Percentiles rank a stretch among this genome's conserved stretches.
Conservation (phyloP, 331 rosid species). For the Erythrophleum ivorense region DNA sequence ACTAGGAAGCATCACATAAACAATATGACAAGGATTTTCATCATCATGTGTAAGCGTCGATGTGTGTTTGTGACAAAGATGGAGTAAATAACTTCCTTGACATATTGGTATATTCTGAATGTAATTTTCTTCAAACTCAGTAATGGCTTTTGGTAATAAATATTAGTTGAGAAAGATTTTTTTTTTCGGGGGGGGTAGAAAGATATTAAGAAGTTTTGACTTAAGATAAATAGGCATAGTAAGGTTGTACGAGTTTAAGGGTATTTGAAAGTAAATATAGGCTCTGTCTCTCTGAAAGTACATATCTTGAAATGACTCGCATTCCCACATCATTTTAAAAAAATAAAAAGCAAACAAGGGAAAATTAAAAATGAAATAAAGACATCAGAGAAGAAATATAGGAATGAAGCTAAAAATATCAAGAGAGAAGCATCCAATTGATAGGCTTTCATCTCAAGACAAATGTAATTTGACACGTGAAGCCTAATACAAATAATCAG, state of each 20-base stretch:
- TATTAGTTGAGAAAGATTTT: background rate
- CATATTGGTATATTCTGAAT: slow-evolving; percentile 3
- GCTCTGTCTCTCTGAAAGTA: background rate
- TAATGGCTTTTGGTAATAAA: background rate
- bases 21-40: background rate
- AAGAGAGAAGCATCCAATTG: slow-evolving; percentile 3
- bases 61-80: background rate
- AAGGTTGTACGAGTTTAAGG: background rate
- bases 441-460: slow-evolving; percentile 2
- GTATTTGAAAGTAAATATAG: background rate
- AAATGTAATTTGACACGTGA: background rate
- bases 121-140: background rate
- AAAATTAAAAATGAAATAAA: background rate
- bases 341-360: background rate
- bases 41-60: background rate
- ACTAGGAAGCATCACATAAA: slow-evolving; percentile 21
- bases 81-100: slow-evolving; percentile 7
- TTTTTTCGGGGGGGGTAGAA: background rate
- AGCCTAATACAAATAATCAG: background rate
- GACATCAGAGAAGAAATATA: background rate
- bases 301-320: background rate
- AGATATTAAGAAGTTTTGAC: background rate
- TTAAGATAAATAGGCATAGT: background rate
- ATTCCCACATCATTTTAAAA: background rate
- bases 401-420: background rate